Percentiles rank a stretch among this genome's conserved stretches.
Conservation (phyloP, 139 green algal species). For the Desmodesmus armatus region DNA sequence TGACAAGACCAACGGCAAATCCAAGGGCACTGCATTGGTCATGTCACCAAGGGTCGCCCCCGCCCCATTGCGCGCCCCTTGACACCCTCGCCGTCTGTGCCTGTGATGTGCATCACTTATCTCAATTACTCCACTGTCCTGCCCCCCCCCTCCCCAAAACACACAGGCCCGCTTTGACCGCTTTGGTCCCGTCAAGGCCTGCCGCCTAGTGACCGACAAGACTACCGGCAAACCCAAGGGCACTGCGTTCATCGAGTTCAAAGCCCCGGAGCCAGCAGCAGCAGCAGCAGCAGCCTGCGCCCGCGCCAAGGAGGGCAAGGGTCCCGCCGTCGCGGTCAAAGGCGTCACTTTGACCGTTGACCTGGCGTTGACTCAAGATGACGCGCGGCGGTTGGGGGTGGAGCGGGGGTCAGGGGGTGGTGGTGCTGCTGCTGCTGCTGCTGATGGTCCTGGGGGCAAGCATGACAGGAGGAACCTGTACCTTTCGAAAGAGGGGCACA, state of each 20-base stretch:
- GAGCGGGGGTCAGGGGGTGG: background rate
- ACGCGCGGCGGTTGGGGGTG: constrained; percentile 65
- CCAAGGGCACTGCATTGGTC: constrained; percentile 93
- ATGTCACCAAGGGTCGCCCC: background rate
- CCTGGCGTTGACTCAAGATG: constrained; percentile 80
- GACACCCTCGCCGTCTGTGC: background rate
- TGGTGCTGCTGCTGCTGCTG: background rate
- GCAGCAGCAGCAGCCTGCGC: constrained; percentile 71
- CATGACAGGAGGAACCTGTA: constrained; percentile 90
- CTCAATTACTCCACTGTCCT: background rate
- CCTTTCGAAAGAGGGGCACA: constrained; percentile 87
- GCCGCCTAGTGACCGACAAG: constrained; percentile 46
- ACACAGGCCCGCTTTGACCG: constrained; percentile 61
- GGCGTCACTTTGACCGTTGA: constrained; percentile 77
- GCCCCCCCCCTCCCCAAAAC: too few relatives aligned
- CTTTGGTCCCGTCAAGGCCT: constrained; percentile 74
- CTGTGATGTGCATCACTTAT: background rate
- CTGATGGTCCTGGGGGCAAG: constrained; percentile 9
- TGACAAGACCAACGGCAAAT: constrained; percentile 66
- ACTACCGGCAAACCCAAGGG: constrained; percentile 82
- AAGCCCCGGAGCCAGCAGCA: constrained; percentile 51
- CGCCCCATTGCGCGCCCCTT: too few relatives aligned
- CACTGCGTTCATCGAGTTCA: constrained; percentile 93
- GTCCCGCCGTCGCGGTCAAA: constrained; percentile 70
- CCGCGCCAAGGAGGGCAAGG: constrained; percentile 61